Evolutionary conservation across 192 early-diverging fungal species (phyloP).

Genomic region (Backusella macrospora): DNA sequence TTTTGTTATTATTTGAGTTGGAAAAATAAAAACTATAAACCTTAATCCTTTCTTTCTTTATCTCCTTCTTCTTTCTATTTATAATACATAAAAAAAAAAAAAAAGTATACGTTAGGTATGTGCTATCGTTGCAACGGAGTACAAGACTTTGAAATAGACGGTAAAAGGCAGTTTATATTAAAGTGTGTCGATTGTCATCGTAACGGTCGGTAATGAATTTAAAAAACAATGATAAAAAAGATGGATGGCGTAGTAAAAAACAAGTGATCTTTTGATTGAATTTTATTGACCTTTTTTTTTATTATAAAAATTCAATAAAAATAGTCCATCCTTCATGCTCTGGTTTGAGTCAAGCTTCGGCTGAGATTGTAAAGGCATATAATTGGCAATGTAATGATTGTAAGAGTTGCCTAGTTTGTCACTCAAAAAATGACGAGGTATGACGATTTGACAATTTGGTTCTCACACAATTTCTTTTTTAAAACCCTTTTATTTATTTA

Average conservation of each 20-base stretch:
- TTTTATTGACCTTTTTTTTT: conserved; percentile 10
- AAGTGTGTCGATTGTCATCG: conserved; percentile 53
- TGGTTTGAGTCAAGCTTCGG: conserved; percentile 35
- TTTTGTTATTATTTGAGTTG: background rate
- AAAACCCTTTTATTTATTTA: too few species aligned
- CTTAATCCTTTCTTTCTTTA: background rate
- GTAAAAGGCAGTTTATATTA: conserved; percentile 35
- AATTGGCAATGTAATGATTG: conserved; percentile 57
- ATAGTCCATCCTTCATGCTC: conserved; percentile 50
- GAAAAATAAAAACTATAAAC: background rate
- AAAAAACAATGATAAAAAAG: background rate
- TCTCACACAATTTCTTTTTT: background rate
- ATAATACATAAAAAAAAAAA: background rate
- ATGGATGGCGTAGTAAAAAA: background rate
- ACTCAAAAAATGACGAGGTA: conserved; percentile 49
- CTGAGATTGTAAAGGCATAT: conserved; percentile 38
- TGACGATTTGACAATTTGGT: background rate
- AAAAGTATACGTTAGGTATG: conserved; percentile 32
- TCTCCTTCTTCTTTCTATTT: background rate
- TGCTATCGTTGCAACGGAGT: conserved; percentile 35
- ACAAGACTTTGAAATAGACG: conserved; percentile 27
- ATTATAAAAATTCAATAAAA: background rate
- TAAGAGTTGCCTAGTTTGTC: conserved; percentile 54
- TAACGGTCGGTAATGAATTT: conserved; percentile 41
- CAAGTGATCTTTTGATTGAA: background rate